phyloP scores from a whole-genome alignment of 2,329 filamentous ascomycete species.

The Xylariomycetidae sp. region DNA sequence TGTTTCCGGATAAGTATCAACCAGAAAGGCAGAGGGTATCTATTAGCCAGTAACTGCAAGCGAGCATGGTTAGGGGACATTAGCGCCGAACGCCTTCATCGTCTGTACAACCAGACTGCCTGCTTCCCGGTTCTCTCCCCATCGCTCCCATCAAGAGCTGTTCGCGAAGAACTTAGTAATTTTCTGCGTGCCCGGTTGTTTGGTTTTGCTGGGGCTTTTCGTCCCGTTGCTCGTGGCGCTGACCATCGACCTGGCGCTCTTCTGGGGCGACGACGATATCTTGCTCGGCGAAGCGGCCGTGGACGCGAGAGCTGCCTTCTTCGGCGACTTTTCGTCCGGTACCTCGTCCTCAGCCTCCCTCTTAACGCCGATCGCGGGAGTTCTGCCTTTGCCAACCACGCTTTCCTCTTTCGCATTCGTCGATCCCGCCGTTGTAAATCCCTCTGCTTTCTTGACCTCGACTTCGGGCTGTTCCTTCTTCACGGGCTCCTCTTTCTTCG shows the following conservation, averaged over 20 bases:
- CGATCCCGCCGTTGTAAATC: slow-evolving; percentile 11
- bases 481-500: slow-evolving; percentile 3
- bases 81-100: too few relatives aligned
- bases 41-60: too few relatives aligned
- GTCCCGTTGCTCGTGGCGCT: slow-evolving; percentile 36
- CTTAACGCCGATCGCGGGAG: slow-evolving; percentile 17
- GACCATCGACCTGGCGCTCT: slow-evolving; percentile 26
- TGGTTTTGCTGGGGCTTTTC: slow-evolving; percentile 28
- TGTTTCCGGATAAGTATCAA: too few relatives aligned
- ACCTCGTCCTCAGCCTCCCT: slow-evolving; percentile 17
- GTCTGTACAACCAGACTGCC: too few relatives aligned
- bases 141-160: slow-evolving; percentile 27
- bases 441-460: slow-evolving; percentile 16
- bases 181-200: slow-evolving; percentile 34
- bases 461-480: slow-evolving; percentile 15
- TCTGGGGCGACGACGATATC: slow-evolving; percentile 16
- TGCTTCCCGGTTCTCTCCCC: neutral
- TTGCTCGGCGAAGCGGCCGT: slow-evolving; percentile 1
- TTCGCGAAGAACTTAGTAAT: slow-evolving; percentile 42
- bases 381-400: slow-evolving; percentile 7
- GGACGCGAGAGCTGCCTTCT: slow-evolving; percentile 12
- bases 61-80: too few relatives aligned
- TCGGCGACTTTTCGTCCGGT: slow-evolving; percentile 18
- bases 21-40: too few relatives aligned
- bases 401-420: slow-evolving; percentile 5